phyloP scores from a whole-genome alignment of 441 rosid species.

The Macaranga tanarius region DNA sequence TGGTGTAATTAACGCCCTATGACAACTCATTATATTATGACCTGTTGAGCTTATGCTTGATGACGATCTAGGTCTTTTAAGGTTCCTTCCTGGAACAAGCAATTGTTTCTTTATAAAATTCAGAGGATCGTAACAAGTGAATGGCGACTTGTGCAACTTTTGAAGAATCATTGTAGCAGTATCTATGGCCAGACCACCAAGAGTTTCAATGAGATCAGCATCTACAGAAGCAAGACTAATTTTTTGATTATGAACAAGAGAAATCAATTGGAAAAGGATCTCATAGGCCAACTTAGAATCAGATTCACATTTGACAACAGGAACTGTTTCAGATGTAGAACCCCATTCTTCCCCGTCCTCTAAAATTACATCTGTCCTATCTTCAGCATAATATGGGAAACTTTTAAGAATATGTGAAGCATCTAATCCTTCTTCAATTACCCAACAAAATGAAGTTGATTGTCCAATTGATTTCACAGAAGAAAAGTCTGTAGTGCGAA shows the following conservation, averaged over 20 bases:
- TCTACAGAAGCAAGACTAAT: slow-evolving; percentile 59
- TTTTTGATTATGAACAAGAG: slow-evolving; percentile 78
- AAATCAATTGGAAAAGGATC: slow-evolving; percentile 75
- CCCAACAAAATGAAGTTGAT: slow-evolving; percentile 66
- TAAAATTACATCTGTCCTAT: slow-evolving; percentile 31
- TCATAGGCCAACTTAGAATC: slow-evolving; percentile 52
- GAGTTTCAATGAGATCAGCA: slow-evolving; percentile 42
- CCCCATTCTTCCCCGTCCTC: slow-evolving; percentile 46
- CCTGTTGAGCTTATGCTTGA: slow-evolving; percentile 39
- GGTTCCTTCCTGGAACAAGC: slow-evolving; percentile 38
- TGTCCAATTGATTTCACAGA: slow-evolving; percentile 57
- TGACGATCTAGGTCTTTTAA: slow-evolving; percentile 38
- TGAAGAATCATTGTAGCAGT: slow-evolving; percentile 54
- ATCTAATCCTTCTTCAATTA: slow-evolving; percentile 40
- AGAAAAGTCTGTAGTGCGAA: slow-evolving; percentile 80
- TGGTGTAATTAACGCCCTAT: slow-evolving; percentile 82
- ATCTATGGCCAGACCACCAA: slow-evolving; percentile 43
- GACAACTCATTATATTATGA: slow-evolving; percentile 70
- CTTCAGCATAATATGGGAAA: slow-evolving; percentile 58
- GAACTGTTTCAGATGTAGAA: slow-evolving; percentile 55
- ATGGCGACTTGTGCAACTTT: slow-evolving; percentile 64
- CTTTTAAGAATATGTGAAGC: slow-evolving; percentile 42
- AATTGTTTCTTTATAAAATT: slow-evolving; percentile 48
- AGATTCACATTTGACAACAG: slow-evolving; percentile 45
- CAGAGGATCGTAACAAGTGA: slow-evolving; percentile 64